These are phyloP conservation scores for Samsoniella hepiali DNA, from an alignment of 2,329 filamentous ascomycete genomes.

Conservation along the genomic window DNA sequence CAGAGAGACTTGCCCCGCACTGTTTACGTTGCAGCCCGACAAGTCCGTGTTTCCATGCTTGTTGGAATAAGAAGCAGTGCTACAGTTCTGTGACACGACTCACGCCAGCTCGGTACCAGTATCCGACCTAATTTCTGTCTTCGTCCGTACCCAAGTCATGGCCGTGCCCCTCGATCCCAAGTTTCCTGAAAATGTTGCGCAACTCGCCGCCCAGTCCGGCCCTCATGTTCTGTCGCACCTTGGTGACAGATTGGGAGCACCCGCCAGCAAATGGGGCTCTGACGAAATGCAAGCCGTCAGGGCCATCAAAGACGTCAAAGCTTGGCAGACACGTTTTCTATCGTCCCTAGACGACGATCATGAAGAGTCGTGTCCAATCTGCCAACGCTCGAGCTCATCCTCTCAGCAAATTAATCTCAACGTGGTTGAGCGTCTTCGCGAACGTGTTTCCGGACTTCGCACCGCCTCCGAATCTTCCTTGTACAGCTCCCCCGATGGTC, in stretches of 20 bases:
- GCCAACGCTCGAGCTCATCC: background rate
- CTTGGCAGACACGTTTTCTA: background rate
- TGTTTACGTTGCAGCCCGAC: background rate
- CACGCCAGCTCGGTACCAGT: background rate
- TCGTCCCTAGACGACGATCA: background rate
- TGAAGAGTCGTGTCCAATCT: background rate
- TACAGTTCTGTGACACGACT: background rate
- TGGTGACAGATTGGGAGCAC: constrained; percentile 3
- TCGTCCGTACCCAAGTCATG: background rate
- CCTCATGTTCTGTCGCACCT: background rate
- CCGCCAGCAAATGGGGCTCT: background rate
- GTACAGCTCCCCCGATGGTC: background rate
- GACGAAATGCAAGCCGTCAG: background rate
- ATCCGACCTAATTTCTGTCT: background rate
- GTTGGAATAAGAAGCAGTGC: background rate
- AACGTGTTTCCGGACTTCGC: background rate
- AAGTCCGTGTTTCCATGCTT: background rate
- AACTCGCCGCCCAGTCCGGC: background rate
- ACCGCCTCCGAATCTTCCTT: constrained; percentile 1
- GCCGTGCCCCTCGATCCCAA: background rate
- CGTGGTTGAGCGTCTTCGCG: background rate
- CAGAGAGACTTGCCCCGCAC: background rate
- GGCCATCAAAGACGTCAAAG: background rate
- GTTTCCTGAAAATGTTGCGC: background rate
- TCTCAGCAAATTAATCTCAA: background rate